Evolutionary conservation across 441 rosid species (phyloP).

Genomic region (Eutrema salsugineum): DNA sequence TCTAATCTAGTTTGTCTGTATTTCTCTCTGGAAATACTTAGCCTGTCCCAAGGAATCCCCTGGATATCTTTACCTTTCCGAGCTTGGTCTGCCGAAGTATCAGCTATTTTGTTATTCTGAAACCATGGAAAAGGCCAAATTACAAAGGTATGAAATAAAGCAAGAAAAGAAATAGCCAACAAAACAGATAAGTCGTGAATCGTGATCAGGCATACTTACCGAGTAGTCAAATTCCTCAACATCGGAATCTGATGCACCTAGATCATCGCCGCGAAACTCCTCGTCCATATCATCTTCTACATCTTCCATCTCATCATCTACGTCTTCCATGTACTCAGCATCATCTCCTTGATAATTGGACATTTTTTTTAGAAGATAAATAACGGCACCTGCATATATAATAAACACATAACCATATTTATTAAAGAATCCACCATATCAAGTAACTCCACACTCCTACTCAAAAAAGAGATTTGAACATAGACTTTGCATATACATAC

Average conservation of each 20-base stretch:
- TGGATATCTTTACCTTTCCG: conserved; percentile 86
- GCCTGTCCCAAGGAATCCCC: conserved; percentile 91
- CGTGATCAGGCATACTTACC: not conserved
- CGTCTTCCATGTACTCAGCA: conserved; percentile 51
- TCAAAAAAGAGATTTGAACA: not conserved
- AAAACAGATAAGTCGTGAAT: conserved; percentile 7
- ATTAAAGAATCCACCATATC: not conserved
- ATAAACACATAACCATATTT: not conserved
- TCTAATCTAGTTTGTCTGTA: conserved; percentile 77
- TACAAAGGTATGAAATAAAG: not conserved
- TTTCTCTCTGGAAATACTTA: conserved; percentile 68
- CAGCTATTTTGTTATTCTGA: conserved; percentile 54
- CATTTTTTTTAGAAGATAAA: conserved; percentile 28
- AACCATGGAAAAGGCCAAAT: not conserved
- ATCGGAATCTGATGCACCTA: conserved; percentile 57
- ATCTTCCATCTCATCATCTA: conserved; percentile 41
- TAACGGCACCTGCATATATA: not conserved
- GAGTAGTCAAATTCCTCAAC: conserved; percentile 49
- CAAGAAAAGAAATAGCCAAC: not conserved
- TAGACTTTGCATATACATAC: too few relatives aligned
- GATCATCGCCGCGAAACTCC: conserved; percentile 40
- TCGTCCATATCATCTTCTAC: conserved; percentile 55
- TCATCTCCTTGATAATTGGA: conserved; percentile 50
- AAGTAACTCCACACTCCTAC: not conserved
- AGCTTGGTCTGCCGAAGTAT: conserved; percentile 77